Evolutionary conservation across 352 stramenopile genomes (phyloP), one percentile per base, ranked within the genome.

Genomic region (Globisporangium radiosum): DNA sequence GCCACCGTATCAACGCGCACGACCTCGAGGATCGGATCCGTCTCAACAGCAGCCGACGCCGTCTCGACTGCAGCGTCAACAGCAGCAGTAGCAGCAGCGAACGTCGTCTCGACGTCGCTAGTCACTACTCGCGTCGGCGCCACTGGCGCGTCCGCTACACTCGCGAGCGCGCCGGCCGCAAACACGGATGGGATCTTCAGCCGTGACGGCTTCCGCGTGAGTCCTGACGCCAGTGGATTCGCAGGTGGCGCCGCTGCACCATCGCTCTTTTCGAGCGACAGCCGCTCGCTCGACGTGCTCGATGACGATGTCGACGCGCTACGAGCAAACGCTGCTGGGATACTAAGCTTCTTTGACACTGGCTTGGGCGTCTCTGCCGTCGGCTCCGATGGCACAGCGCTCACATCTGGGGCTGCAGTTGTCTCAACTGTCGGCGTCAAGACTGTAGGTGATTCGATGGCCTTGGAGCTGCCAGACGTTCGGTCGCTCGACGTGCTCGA

Each of bases 321-420:
- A 14, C 76, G 73, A 2, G 72, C 70, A 49, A 90, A 90, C 47
- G 80, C 76, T 8, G 62, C 45, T 0, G 72, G 72, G 40, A 81
- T 81, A 37, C 68, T 72, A 5, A 90, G 69, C 60, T 88, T 90
- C 54, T 88, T 90, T 52, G 81, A 90, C 56, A 85, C 83, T 5
- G 78, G 73, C 19, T 78, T 76, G 11, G 56, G 59, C 40, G 59
- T 56, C 38, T 1, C 19, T 25, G 19, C 59, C 7, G 50, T n/a
- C 15, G 54, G 39, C 40, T n/a, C 64, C 42, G 33, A 47, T 33
- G 17, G 38, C 17, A 49, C 38, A 42, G 25, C 25, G 10, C 1
- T 17, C 40, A 36, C 39, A 25, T 15, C 47, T 15, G 39, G 36
- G 7, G 25, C 13, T 13, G n/a, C 33, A 40, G 40, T 36, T 0